These are phyloP conservation scores for Botryotinia calthae DNA, from an alignment of 2,329 filamentous ascomycete genomes.

Conservation along the genomic window DNA sequence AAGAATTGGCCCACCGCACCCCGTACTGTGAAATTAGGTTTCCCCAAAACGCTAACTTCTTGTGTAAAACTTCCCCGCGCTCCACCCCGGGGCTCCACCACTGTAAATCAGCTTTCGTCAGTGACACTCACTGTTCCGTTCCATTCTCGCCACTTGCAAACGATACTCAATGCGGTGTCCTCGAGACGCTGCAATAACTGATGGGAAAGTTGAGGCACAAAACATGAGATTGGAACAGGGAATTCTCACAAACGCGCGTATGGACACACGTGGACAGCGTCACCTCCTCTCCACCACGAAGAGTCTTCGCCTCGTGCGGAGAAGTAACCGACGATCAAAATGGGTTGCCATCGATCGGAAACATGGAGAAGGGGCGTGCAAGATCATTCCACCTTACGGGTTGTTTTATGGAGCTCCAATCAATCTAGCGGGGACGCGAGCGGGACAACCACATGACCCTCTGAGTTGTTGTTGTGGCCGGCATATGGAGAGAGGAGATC, in stretches of 20 bases:
- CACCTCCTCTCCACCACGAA: not conserved
- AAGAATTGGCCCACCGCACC: not conserved
- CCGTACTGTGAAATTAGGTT: not conserved
- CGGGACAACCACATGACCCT: not conserved
- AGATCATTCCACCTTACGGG: not conserved
- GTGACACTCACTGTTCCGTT: not conserved
- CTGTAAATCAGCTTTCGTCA: not conserved
- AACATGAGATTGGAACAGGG: not conserved
- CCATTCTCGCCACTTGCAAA: not conserved
- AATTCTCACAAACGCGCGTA: not conserved
- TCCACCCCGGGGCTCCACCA: not conserved
- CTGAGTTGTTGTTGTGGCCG: not conserved
- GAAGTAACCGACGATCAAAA: constrained; percentile 2
- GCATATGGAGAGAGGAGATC: not conserved
- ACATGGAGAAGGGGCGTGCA: not conserved
- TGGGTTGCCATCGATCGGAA: not conserved
- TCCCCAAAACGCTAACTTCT: not conserved
- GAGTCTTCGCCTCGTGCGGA: not conserved
- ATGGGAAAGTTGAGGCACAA: too few species aligned
- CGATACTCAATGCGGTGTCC: not conserved
- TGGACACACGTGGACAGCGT: not conserved
- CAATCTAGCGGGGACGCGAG: not conserved
- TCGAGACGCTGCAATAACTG: too few species aligned
- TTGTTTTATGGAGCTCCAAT: not conserved
- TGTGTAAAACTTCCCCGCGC: not conserved